Evolutionary conservation across 1,284 basidiomycete species (phyloP).

Genomic region (Coriolopsis trogii): DNA sequence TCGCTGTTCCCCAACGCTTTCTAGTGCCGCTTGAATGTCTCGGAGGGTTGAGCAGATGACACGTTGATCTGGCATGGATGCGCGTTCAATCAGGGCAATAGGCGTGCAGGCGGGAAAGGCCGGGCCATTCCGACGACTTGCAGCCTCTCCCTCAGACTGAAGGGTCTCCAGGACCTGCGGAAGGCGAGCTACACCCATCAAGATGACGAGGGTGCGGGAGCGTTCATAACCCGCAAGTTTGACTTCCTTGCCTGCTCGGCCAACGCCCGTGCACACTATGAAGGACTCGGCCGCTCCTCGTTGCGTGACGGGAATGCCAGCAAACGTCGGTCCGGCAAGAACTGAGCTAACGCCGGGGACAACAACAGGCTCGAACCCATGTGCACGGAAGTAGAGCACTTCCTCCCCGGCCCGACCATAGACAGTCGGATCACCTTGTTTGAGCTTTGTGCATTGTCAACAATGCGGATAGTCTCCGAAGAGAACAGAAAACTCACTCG

Average conservation of each 20-base stretch:
- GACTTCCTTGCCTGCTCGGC: conserved; percentile 84
- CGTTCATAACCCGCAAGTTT: conserved; percentile 87
- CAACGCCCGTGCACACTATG: conserved; percentile 92
- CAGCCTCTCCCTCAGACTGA: conserved; percentile 24
- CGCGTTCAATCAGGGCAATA: conserved; percentile 93
- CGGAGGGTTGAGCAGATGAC: conserved; percentile 81
- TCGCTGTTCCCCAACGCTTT: conserved; percentile 80
- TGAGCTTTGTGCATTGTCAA: conserved; percentile 56
- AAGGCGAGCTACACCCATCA: conserved; percentile 95
- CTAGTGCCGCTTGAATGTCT: conserved; percentile 73
- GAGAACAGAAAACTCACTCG: conserved; percentile 52
- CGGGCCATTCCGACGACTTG: conserved; percentile 47
- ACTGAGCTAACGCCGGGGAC: conserved; percentile 91
- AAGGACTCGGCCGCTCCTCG: conserved; percentile 91
- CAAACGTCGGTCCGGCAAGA: conserved; percentile 87
- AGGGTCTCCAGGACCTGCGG: conserved; percentile 73
- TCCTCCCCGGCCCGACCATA: conserved; percentile 96
- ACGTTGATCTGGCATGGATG: conserved; percentile 90
- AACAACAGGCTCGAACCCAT: conserved; percentile 82
- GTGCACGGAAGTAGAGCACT: conserved; percentile 86
- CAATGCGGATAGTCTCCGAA: neutral
- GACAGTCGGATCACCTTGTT: conserved; percentile 96
- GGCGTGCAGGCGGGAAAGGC: conserved; percentile 81
- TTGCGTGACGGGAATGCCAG: conserved; percentile 93
- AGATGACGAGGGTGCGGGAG: conserved; percentile 76